Base-by-base conservation (phyloP, 805 yeast species). In the Hanseniaspora meyeri region DNA sequence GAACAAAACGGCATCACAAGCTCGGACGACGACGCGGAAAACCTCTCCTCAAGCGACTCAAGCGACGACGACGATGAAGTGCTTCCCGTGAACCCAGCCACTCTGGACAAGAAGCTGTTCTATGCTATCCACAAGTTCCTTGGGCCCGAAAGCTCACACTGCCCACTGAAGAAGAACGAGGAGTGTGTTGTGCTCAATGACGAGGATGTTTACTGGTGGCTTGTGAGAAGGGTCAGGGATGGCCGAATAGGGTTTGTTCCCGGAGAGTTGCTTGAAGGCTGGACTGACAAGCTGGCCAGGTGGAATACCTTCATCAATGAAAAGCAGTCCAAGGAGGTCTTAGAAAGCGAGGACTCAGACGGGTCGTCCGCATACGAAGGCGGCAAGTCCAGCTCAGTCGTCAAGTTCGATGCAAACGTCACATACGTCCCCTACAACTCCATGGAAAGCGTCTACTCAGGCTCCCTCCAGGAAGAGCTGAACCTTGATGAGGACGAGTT, bases 151-250 rank as follows among this genome's bases (percentile, higher is more conserved):
- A 89, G 91, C 4, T 87, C 93, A 48, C 98, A 91, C 70, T 85
- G 95, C 62, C 81, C 84, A 58, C 75, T 91, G 11, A 67, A 72
- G 20, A 81, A 87, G 61, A 90, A 91, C 64, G 96, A 88, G 63
- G 82, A 95, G 1, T 91, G 95, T 60, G 73, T 78, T 46, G 71
- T 93, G 19, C 71, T 93, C 38, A 89, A 88, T 65, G 98, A 93
- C 65, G 82, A 85, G 50, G 96, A 93, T 69, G 78, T 87, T 59
- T 93, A 93, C 70, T 93, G 98, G 98, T 93, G 98, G 97, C 73
- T 91, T 11, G 91, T 93, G 62, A 68, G 77, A 63, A 66, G 75
- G 59, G 73, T 74, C 43, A 68, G 66, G 47, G 85, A 82, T 65
- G 82, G 82, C 2, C 77, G 81, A 61, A 81, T 91, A 54, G 98